phyloP scores from a whole-genome alignment of 2,329 filamentous ascomycete species.

The Pseudovirgaria hyperparasitica region DNA sequence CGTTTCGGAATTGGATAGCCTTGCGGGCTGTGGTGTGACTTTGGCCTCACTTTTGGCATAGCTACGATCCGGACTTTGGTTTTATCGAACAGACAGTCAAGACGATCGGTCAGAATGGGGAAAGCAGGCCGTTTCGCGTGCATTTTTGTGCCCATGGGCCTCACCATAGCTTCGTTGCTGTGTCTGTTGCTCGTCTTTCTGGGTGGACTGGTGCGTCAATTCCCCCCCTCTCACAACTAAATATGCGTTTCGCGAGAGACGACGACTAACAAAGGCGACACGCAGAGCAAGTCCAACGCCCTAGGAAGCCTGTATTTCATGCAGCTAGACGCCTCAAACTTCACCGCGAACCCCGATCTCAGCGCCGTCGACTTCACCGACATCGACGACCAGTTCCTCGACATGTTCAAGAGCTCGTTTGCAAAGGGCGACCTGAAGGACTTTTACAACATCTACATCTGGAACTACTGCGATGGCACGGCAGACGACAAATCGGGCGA shows the following conservation, averaged over 20 bases:
- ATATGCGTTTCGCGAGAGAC: too few relatives aligned
- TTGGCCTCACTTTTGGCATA: too few relatives aligned
- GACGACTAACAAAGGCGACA: too few relatives aligned
- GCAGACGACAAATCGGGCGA: slow-evolving; percentile 37
- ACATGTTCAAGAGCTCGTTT: slow-evolving; percentile 25
- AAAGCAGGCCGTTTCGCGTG: slow-evolving; percentile 70
- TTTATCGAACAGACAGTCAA: too few relatives aligned
- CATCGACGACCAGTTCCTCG: slow-evolving; percentile 25
- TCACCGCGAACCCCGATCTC: slow-evolving; percentile 38
- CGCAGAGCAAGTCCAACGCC: too few relatives aligned
- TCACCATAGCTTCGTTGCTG: slow-evolving; percentile 66
- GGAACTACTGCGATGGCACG: slow-evolving; percentile 68
- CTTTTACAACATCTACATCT: slow-evolving; percentile 70
- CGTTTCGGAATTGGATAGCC: too few relatives aligned
- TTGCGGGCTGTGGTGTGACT: too few relatives aligned
- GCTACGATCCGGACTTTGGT: too few relatives aligned
- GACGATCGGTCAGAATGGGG: slow-evolving; percentile 47
- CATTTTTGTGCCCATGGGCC: slow-evolving; percentile 73
- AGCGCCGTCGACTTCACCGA: slow-evolving; percentile 18
- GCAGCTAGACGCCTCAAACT: slow-evolving; percentile 31
- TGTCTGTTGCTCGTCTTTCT: slow-evolving; percentile 48
- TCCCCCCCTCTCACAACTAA: slow-evolving; percentile 30
- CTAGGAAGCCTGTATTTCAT: not conserved
- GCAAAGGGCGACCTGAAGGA: slow-evolving; percentile 45
- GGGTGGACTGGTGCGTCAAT: slow-evolving; percentile 43